Base-by-base conservation (phyloP, 108 stramenopile species). In the Skeletonema marinoi region DNA sequence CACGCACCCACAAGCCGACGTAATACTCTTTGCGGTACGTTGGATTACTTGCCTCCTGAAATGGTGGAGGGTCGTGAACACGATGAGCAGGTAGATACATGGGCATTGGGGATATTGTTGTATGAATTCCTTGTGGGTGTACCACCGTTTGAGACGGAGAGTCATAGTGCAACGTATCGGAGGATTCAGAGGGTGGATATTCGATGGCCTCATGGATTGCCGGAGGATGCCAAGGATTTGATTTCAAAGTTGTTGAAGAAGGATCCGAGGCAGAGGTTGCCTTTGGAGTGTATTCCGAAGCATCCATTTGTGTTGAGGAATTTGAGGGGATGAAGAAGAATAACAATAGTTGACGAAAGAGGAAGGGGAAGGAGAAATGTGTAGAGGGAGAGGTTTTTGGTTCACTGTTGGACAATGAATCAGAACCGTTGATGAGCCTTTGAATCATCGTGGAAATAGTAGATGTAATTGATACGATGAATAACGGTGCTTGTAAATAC, bases 31-130 rank as follows among this genome's bases (percentile, higher is more conserved):
- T 99, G 99, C 78, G 99, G 99, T 33, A 99, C 99, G 0, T 83
- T 99, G 19, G 98, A 98, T 72, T 99, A 99, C 73, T 81, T 99
- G 25, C 97, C 99, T 32, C 99, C 99, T 11, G 99, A 99, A 68
- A 99, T 99, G 98, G 96, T 99, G 31, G 97, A 98, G 84, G 96
- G 94, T 61, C 76, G 90, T 38, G 91, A 91, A 9, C 94, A 98
- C 77, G 95, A 95, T 66, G 86, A 92, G 77, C 80, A 86, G 68
- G 96, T 96, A 16, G 98, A 99, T 77, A 83, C 96, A 30, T 99
- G 98, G 98, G 84, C 88, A 50, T 74, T 99, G 17, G 98, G 98
- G 0, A 95, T 99, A 3, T 86, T 99, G 19, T 77, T 93, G 35
- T 99, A 96, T 75, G 99, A 99, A 77, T 98, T 99, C 71, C 78